Evolutionary conservation across 805 yeast genomes (phyloP), one percentile per base, ranked within the genome.

Genomic region (Cyberlindnera samutprakarnensis): DNA sequence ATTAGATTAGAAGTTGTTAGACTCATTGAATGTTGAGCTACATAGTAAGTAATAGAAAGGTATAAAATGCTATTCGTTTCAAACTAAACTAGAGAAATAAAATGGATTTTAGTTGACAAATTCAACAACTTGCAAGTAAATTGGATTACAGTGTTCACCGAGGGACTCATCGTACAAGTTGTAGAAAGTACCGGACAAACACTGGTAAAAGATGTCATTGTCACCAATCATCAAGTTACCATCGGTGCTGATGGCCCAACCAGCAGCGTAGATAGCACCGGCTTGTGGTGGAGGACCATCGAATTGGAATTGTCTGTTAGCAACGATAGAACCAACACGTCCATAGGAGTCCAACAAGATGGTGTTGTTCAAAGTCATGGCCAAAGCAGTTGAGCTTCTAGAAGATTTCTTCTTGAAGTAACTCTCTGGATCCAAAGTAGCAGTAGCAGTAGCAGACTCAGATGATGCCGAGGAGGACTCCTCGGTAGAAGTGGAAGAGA

Each of bases 271-370:
- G 54, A 75, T 69, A 37, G 82, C 68, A 58, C 82, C 83, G 20
- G 81, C 84, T 67, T 80, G 90, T 51, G 88, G 87, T 62, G 84
- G 82, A 39, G 86, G 86, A 53, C 88, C 88, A 57, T 80, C 90
- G 52, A 80, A 80, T 65, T 80, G 90, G 72, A 80, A 80, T 65
- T 80, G 90, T 66, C 81, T 70, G 76, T 79, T 80, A 35, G 87
- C 77, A 46, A 80, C 90, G 60, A 80, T 78, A 30, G 87, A 72
- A 45, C 88, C 88, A 44, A 80, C 61, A 70, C 90, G 74, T 28
- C 81, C 81, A 38, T 63, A 47, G 23, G 68, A 52, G 52, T 80
- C 90, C 10, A 59, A 67, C 47, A 81, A 64, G 32, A 73, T 51
- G 39, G 74, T 57, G 28, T 51, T 61, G 21, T 63, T 56, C 49